Conservation (phyloP, 495 filamentous ascomycete species). For the Peziza echinospora region DNA sequence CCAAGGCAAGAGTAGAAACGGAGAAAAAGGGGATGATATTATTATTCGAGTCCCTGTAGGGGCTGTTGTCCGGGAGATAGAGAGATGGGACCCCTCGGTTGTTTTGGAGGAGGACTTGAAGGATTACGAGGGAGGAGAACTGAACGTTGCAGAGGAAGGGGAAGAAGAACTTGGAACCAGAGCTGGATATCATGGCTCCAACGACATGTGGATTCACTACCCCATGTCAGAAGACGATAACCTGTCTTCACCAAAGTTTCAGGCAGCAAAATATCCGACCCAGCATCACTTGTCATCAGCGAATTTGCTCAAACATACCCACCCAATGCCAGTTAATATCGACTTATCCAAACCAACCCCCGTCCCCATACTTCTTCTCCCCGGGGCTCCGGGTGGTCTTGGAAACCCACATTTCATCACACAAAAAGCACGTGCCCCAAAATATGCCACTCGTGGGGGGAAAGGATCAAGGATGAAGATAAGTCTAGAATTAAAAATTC, state of each 20-base stretch:
- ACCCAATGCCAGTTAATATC: constrained; percentile 40
- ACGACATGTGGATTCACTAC: constrained; percentile 71
- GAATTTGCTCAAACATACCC: constrained; percentile 20
- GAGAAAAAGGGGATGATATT: constrained; percentile 65
- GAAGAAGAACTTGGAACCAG: too few relatives aligned
- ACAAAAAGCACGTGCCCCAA: constrained; percentile 43
- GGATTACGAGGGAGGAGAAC: constrained; percentile 16
- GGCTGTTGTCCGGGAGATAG: constrained; percentile 67
- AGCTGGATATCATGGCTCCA: constrained; percentile 17
- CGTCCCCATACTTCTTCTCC: constrained; percentile 67
- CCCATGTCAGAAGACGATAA: constrained; percentile 27
- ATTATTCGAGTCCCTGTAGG: constrained; percentile 81
- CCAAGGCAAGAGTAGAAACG: constrained; percentile 59
- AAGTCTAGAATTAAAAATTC: constrained; percentile 79
- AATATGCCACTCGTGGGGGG: constrained; percentile 75
- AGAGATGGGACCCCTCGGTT: constrained; percentile 50
- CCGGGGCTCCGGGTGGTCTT: constrained; percentile 69
- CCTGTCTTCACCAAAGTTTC: constrained; percentile 9
- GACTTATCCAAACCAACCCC: constrained; percentile 67
- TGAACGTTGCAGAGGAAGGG: constrained; percentile 16
- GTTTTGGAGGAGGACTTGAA: constrained; percentile 24
- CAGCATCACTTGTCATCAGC: constrained; percentile 13
- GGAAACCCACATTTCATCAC: constrained; percentile 86
- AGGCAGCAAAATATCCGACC: constrained; percentile 12
- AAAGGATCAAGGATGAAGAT: constrained; percentile 52